Evolutionary conservation across 139 green algal genomes (phyloP).

Genomic region (Coelastrella sp.): DNA sequence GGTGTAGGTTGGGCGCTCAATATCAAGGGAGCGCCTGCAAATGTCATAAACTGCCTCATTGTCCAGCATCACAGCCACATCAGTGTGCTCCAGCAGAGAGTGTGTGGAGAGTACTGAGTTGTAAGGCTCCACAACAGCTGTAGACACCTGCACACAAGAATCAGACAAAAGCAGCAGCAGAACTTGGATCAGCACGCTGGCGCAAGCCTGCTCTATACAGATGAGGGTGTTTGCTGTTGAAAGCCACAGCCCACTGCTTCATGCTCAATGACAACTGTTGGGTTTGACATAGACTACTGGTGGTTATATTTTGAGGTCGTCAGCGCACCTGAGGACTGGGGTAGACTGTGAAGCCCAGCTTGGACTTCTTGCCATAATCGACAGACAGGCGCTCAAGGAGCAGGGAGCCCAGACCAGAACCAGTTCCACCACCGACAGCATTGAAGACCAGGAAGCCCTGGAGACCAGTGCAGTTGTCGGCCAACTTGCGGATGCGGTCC

Average conservation of each 20-base stretch:
- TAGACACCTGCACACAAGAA: conserved; percentile 90
- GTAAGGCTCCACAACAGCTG: conserved; percentile 96
- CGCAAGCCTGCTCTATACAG: too few species aligned
- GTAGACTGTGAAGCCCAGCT: conserved; percentile 98
- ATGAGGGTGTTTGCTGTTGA: too few species aligned
- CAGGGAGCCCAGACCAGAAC: conserved; percentile 95
- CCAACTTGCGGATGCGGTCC: conserved; percentile 96
- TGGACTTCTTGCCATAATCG: conserved; percentile 99
- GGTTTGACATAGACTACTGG: too few species aligned
- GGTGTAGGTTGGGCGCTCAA: conserved; percentile 97
- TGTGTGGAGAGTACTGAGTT: conserved; percentile 98
- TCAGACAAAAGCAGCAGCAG: too few species aligned
- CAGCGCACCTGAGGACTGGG: conserved; percentile 89
- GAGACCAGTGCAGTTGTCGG: conserved; percentile 97
- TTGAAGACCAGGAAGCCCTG: conserved; percentile 99
- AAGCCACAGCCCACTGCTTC: too few species aligned
- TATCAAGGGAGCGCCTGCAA: conserved; percentile 96
- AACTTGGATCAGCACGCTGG: too few species aligned
- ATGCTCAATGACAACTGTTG: too few species aligned
- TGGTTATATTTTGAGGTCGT: too few species aligned
- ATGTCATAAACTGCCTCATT: conserved; percentile 99
- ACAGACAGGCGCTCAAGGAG: conserved; percentile 97
- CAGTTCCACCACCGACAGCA: conserved; percentile 94
- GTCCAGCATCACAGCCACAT: conserved; percentile 97
- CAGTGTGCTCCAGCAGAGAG: conserved; percentile 98